phyloP scores from a whole-genome alignment of 495 filamentous ascomycete genomes.

The Trypethelium eluteriae region DNA sequence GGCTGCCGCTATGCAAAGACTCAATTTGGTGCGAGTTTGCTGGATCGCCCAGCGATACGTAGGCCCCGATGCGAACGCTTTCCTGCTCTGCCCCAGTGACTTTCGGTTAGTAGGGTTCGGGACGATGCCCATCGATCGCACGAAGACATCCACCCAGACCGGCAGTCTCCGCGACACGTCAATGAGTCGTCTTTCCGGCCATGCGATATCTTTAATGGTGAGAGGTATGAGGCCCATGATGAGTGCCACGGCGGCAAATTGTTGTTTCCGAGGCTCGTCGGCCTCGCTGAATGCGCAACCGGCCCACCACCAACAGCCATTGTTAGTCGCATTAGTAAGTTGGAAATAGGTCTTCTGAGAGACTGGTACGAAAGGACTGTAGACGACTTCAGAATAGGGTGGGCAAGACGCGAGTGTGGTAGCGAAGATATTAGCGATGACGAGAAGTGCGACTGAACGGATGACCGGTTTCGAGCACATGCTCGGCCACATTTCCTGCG shows the following conservation, averaged over 20 bases:
- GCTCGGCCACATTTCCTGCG: too few relatives aligned
- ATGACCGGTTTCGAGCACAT: too few relatives aligned
- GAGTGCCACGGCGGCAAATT: conserved; percentile 24
- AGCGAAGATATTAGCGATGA: neutral
- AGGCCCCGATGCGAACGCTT: neutral
- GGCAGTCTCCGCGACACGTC: conserved; percentile 15
- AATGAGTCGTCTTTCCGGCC: conserved; percentile 19
- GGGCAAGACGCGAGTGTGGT: neutral
- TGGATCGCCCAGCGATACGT: neutral
- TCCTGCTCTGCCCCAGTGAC: neutral
- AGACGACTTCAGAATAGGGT: neutral
- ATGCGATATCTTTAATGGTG: conserved; percentile 24
- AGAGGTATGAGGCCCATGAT: conserved; percentile 26
- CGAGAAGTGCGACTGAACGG: neutral
- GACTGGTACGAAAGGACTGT: neutral
- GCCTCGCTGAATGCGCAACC: conserved; percentile 18
- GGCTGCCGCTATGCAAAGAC: neutral
- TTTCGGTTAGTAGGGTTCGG: conserved; percentile 9
- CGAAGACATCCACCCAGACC: conserved; percentile 14
- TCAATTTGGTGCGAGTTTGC: neutral
- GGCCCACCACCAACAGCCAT: conserved; percentile 18
- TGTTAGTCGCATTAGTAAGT: neutral
- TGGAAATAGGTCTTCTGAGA: neutral
- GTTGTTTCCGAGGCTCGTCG: conserved; percentile 21
- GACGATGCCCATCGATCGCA: conserved; percentile 21